Evolutionary conservation across 352 stramenopile species (phyloP).

Genomic region (Phytophthora europaea): DNA sequence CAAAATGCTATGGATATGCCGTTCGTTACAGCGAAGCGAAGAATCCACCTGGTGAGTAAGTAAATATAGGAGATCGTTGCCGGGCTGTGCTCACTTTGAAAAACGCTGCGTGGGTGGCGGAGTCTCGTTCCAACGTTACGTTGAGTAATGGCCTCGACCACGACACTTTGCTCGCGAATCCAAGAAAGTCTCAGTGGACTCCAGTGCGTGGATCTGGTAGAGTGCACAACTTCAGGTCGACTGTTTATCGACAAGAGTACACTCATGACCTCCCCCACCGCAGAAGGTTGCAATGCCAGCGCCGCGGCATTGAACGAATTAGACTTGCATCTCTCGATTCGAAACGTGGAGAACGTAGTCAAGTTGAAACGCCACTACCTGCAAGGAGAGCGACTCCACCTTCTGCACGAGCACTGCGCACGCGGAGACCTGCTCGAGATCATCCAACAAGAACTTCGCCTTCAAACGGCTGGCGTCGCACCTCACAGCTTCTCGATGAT

Average conservation of each 20-base stretch:
- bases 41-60: slow-evolving; percentile 24
- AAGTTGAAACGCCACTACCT: slow-evolving; percentile 58
- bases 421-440: slow-evolving; percentile 70
- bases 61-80: slow-evolving; percentile 10
- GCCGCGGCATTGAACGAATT: slow-evolving; percentile 68
- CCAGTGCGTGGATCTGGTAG: slow-evolving; percentile 70
- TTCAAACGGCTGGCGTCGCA: slow-evolving; percentile 51
- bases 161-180: slow-evolving; percentile 44
- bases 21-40: slow-evolving; percentile 26
- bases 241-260: slow-evolving; percentile 78
- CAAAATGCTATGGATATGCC: slow-evolving; percentile 2
- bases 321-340: slow-evolving; percentile 69
- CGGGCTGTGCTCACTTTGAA: slow-evolving; percentile 24
- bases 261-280: slow-evolving; percentile 37
- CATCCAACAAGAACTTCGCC: slow-evolving; percentile 57
- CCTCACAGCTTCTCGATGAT: slow-evolving; percentile 34
- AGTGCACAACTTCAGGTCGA: slow-evolving; percentile 31
- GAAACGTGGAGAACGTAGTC: slow-evolving; percentile 49
- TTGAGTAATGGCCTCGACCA: slow-evolving; percentile 7
- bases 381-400: slow-evolving; percentile 63
- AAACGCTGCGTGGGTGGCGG: slow-evolving; percentile 17
- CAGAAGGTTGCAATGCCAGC: slow-evolving; percentile 42
- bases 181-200: slow-evolving; percentile 44
- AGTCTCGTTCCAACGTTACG: not conserved
- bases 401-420: slow-evolving; percentile 75